phyloP scores from a whole-genome alignment of 768 basidiomycete genomes.

The Strobilomyces dryophilus region DNA sequence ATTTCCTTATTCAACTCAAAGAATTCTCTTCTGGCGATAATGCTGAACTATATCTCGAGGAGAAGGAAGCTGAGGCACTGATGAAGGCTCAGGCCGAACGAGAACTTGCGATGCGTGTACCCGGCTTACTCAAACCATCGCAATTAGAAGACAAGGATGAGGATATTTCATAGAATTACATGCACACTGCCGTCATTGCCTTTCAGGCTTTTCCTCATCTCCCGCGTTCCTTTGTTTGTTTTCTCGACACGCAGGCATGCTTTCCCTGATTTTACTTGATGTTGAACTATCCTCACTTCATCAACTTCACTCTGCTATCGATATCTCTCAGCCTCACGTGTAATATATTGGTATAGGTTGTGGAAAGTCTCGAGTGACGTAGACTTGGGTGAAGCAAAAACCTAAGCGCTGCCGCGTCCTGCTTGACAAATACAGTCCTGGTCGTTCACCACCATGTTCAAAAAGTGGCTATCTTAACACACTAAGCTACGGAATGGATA shows the following conservation, averaged over 20 bases:
- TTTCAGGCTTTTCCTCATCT: slow-evolving; percentile 18
- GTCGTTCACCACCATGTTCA: slow-evolving; percentile 55
- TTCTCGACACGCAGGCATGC: slow-evolving; percentile 27
- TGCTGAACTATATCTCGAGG: slow-evolving; percentile 87
- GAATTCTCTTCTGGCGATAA: slow-evolving; percentile 94
- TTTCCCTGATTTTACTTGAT: slow-evolving; percentile 15
- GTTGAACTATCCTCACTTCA: slow-evolving; percentile 29
- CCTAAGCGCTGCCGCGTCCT: background rate
- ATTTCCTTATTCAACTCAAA: slow-evolving; percentile 97
- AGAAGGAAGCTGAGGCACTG: slow-evolving; percentile 85
- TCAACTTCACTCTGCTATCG: slow-evolving; percentile 30
- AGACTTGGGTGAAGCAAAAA: slow-evolving; percentile 13
- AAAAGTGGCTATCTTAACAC: slow-evolving; percentile 47
- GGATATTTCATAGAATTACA: slow-evolving; percentile 47
- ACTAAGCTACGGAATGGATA: background rate
- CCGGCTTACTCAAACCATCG: slow-evolving; percentile 96
- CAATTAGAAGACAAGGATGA: slow-evolving; percentile 93
- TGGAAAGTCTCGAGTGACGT: slow-evolving; percentile 29
- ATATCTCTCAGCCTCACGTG: slow-evolving; percentile 29
- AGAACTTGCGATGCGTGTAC: slow-evolving; percentile 87
- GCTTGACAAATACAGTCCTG: slow-evolving; percentile 13
- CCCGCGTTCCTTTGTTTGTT: slow-evolving; percentile 23
- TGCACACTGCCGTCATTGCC: slow-evolving; percentile 25
- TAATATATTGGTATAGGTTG: slow-evolving; percentile 36
- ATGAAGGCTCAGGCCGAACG: slow-evolving; percentile 79